Evolutionary conservation across 2,329 filamentous ascomycete genomes (phyloP), one percentile per base, ranked within the genome.

Genomic region (Stachybotrys chartarum): DNA sequence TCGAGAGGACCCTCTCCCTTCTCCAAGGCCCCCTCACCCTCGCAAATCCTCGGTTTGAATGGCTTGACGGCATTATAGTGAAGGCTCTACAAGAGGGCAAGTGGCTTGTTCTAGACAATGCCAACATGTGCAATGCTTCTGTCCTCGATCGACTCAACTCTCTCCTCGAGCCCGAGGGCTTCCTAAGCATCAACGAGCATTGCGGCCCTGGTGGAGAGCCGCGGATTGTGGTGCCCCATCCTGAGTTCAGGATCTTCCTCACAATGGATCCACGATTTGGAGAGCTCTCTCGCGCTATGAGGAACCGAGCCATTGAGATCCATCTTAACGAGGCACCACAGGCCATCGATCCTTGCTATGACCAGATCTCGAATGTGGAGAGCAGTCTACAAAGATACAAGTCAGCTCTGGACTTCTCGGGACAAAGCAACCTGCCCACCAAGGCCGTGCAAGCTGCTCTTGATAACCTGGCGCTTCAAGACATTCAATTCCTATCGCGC

Each of bases 71-170:
- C 56, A 83, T 95, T 51, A 85, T 99, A 48, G 87, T 97, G 51
- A 87, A 91, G 63, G 93, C 94, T 47, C 78, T 97, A 11, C 82
- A 95, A 65, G 78, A 87, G 62, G 94, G 94, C 14, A 83, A 91
- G 58, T 99, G 94, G 94, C 78, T 99, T 17, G 86, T 99, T 11
- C 83, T 99, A 24, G 94, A 99, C 71, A 97, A 99, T 70, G 94
- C 95, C 57, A 99, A 99, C 66, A 81, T 99, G 56, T 99, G 95
- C 74, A 97, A 88, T 65, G 88, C 93, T 30, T 96, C 93, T 7
- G 94, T 99, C 1, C 80, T 99, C 10, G 94, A 99, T 71, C 83
- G 95, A 58, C 76, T 99, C 53, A 99, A 99, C 69, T 97, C 94
- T 0, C 76, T 99, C 8, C 86, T 97, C 7, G 94, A 99, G 68